These are phyloP conservation scores for Laburnicola sp. DNA, from an alignment of 2,329 filamentous ascomycete species.

Conservation along the genomic window DNA sequence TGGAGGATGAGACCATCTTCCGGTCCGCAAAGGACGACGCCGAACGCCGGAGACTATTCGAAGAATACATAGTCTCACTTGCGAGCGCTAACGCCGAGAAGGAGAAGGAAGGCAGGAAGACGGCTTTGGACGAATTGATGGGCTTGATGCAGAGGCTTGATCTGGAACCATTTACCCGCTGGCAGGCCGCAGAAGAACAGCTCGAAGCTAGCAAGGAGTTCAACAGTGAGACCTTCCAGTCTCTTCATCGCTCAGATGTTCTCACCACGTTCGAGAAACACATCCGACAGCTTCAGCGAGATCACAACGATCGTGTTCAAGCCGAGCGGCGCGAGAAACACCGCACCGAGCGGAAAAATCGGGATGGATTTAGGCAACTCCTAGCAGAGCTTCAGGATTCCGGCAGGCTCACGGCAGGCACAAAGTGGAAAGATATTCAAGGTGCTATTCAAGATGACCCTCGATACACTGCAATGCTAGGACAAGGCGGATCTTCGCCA, in stretches of 20 bases:
- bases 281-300: conserved; percentile 87
- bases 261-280: conserved; percentile 92
- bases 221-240: conserved; percentile 78
- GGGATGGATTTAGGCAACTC: conserved; percentile 77
- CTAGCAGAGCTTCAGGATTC: conserved; percentile 72
- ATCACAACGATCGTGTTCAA: conserved; percentile 88
- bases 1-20: conserved; percentile 95
- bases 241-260: conserved; percentile 85
- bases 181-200: conserved; percentile 84
- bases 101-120: conserved; percentile 71
- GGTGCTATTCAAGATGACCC: conserved; percentile 76
- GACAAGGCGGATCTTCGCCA: conserved; percentile 80
- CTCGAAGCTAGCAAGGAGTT: conserved; percentile 79
- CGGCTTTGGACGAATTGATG: conserved; percentile 81
- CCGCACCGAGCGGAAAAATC: conserved; percentile 80
- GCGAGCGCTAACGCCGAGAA: conserved; percentile 78
- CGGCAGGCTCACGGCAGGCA: conserved; percentile 84
- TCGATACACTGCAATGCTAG: conserved; percentile 81
- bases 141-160: conserved; percentile 77
- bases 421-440: conserved; percentile 84
- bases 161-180: conserved; percentile 90
- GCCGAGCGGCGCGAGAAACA: conserved; percentile 80
- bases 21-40: conserved; percentile 84
- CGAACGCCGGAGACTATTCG: conserved; percentile 86
- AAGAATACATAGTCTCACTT: conserved; percentile 86